Conservation (phyloP, 768 basidiomycete species). For the Boletus reticuloceps region DNA sequence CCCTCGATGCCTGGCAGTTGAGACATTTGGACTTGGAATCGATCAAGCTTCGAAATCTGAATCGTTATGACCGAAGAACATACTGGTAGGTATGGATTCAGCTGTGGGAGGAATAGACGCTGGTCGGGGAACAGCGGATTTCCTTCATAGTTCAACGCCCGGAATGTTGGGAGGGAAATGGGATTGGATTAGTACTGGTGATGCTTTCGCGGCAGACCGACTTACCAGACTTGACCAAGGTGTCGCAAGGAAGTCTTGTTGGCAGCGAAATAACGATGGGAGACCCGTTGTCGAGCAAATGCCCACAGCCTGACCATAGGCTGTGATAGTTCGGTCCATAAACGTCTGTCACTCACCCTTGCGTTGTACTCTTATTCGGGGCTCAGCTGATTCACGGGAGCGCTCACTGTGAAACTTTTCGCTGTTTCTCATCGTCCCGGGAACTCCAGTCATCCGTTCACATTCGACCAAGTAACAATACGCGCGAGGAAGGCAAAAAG, state of each 20-base stretch:
- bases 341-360: too few species aligned
- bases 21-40: conserved; percentile 28
- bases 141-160: conserved; percentile 7
- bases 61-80: neutral
- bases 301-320: neutral
- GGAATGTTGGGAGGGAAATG: too few species aligned
- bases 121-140: conserved; percentile 1
- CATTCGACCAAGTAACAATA: neutral
- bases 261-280: conserved; percentile 2
- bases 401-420: too few species aligned
- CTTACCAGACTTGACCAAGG: conserved; percentile 18
- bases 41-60: neutral
- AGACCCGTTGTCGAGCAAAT: neutral
- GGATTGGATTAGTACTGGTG: neutral
- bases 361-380: too few species aligned
- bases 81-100: conserved; percentile 4
- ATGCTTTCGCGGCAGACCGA: neutral
- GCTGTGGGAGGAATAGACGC: conserved; percentile 7
- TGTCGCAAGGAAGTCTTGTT: conserved; percentile 7
- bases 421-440: too few species aligned
- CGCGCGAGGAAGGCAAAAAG: too few species aligned
- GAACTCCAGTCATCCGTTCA: neutral
- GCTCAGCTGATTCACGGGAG: too few species aligned
- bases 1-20: conserved; percentile 54
- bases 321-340: too few species aligned